Conservation (phyloP, 2,329 filamentous ascomycete genomes). For the Ascocoryne sarcoides region DNA sequence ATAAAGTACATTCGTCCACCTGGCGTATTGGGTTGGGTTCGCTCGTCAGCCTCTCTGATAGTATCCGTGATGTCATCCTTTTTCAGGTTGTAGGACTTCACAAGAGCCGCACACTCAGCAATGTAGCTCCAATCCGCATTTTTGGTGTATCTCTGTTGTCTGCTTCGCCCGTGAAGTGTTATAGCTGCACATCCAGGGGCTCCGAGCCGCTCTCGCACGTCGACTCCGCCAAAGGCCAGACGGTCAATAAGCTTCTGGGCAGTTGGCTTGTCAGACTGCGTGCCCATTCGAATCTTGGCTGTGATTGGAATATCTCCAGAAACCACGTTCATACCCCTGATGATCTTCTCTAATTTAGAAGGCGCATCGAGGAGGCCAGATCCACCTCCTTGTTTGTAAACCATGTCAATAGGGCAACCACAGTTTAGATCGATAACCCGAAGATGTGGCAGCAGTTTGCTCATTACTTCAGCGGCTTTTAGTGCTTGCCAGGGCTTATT, state of each 20-base stretch:
- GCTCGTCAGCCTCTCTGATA: constrained; percentile 63
- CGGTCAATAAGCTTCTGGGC: constrained; percentile 76
- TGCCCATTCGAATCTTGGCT: constrained; percentile 89
- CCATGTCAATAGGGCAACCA: constrained; percentile 91
- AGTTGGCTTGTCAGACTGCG: constrained; percentile 68
- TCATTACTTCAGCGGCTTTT: constrained; percentile 78
- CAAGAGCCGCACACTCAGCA: constrained; percentile 74
- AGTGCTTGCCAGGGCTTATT: constrained; percentile 87
- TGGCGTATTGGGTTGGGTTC: constrained; percentile 57
- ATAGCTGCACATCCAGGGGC: constrained; percentile 87
- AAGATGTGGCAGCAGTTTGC: constrained; percentile 68
- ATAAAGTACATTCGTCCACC: constrained; percentile 77
- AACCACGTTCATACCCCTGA: constrained; percentile 91
- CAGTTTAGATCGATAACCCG: constrained; percentile 94
- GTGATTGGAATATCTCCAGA: constrained; percentile 88
- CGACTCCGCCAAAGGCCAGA: constrained; percentile 69
- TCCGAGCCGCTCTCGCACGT: constrained; percentile 60
- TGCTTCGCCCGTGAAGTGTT: constrained; percentile 84
- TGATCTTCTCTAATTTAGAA: constrained; percentile 85
- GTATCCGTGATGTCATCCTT: constrained; percentile 65
- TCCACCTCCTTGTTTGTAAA: constrained; percentile 80
- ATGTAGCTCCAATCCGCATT: constrained; percentile 96
- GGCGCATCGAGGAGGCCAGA: constrained; percentile 85
- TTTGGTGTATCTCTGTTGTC: constrained; percentile 89
- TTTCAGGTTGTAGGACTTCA: constrained; percentile 69